Evolutionary conservation across 1,139 yeast species (phyloP).

Genomic region (Yamadazyma siamensis): DNA sequence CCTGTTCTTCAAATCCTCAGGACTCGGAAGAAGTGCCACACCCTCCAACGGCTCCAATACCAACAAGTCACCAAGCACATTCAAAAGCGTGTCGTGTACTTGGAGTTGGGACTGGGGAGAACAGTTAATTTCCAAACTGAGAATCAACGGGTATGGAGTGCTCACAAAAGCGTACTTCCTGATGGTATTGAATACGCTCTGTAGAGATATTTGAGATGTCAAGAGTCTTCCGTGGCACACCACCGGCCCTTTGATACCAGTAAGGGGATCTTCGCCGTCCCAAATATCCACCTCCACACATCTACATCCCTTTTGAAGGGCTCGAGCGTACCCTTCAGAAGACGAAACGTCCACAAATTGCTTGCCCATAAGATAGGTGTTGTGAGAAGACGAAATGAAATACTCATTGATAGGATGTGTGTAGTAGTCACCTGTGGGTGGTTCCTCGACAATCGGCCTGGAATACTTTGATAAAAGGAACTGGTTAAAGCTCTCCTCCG

Average conservation of each 20-base stretch:
- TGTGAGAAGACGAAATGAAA: slow-evolving; percentile 89
- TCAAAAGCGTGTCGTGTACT: slow-evolving; percentile 50
- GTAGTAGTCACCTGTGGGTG: slow-evolving; percentile 36
- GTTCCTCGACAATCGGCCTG: slow-evolving; percentile 27
- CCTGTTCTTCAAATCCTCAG: slow-evolving; percentile 62
- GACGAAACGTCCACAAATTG: slow-evolving; percentile 93
- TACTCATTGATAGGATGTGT: slow-evolving; percentile 78
- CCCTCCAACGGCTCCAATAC: slow-evolving; percentile 40
- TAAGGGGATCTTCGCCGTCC: slow-evolving; percentile 58
- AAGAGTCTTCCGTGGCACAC: slow-evolving; percentile 89
- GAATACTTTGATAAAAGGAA: slow-evolving; percentile 49
- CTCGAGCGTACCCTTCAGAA: slow-evolving; percentile 86
- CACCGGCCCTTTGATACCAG: slow-evolving; percentile 53
- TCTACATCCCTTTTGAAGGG: slow-evolving; percentile 86
- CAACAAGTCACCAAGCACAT: slow-evolving; percentile 58
- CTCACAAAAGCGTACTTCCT: slow-evolving; percentile 82
- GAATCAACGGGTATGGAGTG: slow-evolving; percentile 77
- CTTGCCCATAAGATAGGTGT: slow-evolving; percentile 84
- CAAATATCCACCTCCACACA: slow-evolving; percentile 93
- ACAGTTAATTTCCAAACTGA: slow-evolving; percentile 89
- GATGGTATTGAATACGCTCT: slow-evolving; percentile 68
- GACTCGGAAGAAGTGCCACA: slow-evolving; percentile 57
- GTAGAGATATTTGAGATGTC: slow-evolving; percentile 67
- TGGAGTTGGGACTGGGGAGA: slow-evolving; percentile 58
- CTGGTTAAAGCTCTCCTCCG: slow-evolving; percentile 50